These are phyloP conservation scores for Nannochloropsis salina DNA, from an alignment of 108 stramenopile species.

Conservation along the genomic window DNA sequence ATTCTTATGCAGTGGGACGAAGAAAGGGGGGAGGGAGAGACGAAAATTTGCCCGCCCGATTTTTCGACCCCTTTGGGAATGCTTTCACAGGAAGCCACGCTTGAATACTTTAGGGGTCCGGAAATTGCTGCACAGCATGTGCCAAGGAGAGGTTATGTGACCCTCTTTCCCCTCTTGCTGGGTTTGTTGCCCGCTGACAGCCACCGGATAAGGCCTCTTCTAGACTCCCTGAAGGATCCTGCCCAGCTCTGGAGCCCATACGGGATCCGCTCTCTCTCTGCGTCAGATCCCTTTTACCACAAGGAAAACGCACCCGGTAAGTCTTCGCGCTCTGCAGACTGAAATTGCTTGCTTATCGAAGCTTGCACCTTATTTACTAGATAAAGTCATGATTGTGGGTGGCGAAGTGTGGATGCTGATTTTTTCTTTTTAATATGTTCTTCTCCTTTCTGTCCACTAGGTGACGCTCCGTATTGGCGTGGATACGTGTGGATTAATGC, in stretches of 20 bases:
- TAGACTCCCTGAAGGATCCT: conserved; percentile 38
- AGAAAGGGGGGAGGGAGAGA: neutral
- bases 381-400: too few species aligned
- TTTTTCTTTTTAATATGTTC: neutral
- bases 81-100: neutral
- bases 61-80: neutral
- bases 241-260: conserved; percentile 49
- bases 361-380: too few species aligned
- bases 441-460: neutral
- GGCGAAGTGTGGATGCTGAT: too few species aligned
- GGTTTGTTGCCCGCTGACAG: conserved; percentile 45
- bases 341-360: too few species aligned
- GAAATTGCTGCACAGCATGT: neutral
- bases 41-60: neutral
- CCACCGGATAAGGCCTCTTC: conserved; percentile 32
- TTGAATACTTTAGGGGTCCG: neutral
- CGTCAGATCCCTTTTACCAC: conserved; percentile 43
- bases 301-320: conserved; percentile 45
- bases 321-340: neutral
- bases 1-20: conserved; percentile 11
- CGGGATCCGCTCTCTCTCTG: conserved; percentile 53
- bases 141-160: conserved; percentile 43
- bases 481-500: conserved; percentile 59
- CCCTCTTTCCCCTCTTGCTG: conserved; percentile 51
- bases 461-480: conserved; percentile 59